Evolutionary conservation across 2,329 filamentous ascomycete genomes (phyloP), one percentile per base, ranked within the genome.

Genomic region (Dactylellina sp.): DNA sequence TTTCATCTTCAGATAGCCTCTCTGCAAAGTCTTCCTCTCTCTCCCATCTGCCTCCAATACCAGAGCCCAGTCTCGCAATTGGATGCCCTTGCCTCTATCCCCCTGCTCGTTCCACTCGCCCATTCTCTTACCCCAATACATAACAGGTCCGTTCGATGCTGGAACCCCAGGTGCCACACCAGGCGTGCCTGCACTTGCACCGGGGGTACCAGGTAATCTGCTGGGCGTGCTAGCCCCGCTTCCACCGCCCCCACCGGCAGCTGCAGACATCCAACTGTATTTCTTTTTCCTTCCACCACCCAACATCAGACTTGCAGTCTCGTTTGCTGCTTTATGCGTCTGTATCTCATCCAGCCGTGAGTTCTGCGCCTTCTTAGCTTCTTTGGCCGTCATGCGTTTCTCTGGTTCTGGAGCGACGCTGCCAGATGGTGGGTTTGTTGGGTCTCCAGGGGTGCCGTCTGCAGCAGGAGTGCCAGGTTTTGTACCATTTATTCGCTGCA

Each of bases 41-140:
- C 77, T 72, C 9, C 77, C 77, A 53, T 79, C 77, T 2, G 71
- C 76, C 59, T 79, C 77, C 44, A 79, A 59, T 6, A 77, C 77
- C 16, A 76, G 65, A 18, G 76, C 60, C 77, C 77, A 79, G 75
- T 79, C 77, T 18, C 77, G 66, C 37, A 78, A 71, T 44, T 78
- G 77, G 18, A 79, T 75, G 2, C 74, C 75, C 12, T 76, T 75
- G 1, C 77, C 77, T 35, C 76, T 70, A 14, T 78, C 77, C 1
- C 77, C 77, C 46, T 79, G 77, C 28, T 79, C 77, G 12, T 76
- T 77, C 77, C 77, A 79, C n/a, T 77, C 76, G 2, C 77, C 77
- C 55, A 78, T 70, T 39, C 77, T 75, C 62, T 76, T 75, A 2
- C 76, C 76, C 25, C 70, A 77, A 71, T 77, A 77, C 47, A 76